Evolutionary conservation across 164 flowering plant species (phyloP).

Genomic region (Magnolia kwangsiensis): DNA sequence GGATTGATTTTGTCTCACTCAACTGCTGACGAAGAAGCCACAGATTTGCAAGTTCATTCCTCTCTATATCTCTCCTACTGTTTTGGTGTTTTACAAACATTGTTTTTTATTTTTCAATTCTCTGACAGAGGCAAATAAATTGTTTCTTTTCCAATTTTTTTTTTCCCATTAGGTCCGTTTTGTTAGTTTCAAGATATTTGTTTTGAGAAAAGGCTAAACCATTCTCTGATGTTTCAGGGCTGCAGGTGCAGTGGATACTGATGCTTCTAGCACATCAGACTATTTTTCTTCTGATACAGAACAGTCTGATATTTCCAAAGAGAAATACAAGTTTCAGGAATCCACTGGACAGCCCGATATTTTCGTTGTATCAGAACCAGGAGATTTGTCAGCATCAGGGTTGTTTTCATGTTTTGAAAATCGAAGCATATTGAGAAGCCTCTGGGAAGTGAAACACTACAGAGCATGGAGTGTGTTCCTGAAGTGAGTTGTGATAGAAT

Average conservation of each 20-base stretch:
- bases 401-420: slow-evolving; percentile 25
- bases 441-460: slow-evolving; percentile 18
- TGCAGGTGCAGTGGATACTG: slow-evolving; percentile 24
- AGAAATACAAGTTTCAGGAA: slow-evolving; percentile 31
- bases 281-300: slow-evolving; percentile 38
- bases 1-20: slow-evolving; percentile 17
- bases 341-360: slow-evolving; percentile 22
- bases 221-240: slow-evolving; percentile 41
- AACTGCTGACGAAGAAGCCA: slow-evolving; percentile 21
- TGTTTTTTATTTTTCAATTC: slow-evolving; percentile 2
- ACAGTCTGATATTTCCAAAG: slow-evolving; percentile 38
- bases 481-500: slow-evolving; percentile 13
- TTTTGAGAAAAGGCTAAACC: background rate
- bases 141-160: background rate
- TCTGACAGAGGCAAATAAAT: slow-evolving; percentile 6
- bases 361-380: slow-evolving; percentile 20
- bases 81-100: background rate
- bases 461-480: slow-evolving; percentile 9
- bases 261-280: slow-evolving; percentile 38
- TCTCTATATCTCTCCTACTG: background rate
- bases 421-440: slow-evolving; percentile 15
- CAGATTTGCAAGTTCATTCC: slow-evolving; percentile 31
- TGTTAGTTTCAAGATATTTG: background rate
- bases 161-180: background rate
- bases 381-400: slow-evolving; percentile 40